These are phyloP conservation scores for Trichophyton mentagrophytes DNA, from an alignment of 2,329 filamentous ascomycete species.

Conservation along the genomic window DNA sequence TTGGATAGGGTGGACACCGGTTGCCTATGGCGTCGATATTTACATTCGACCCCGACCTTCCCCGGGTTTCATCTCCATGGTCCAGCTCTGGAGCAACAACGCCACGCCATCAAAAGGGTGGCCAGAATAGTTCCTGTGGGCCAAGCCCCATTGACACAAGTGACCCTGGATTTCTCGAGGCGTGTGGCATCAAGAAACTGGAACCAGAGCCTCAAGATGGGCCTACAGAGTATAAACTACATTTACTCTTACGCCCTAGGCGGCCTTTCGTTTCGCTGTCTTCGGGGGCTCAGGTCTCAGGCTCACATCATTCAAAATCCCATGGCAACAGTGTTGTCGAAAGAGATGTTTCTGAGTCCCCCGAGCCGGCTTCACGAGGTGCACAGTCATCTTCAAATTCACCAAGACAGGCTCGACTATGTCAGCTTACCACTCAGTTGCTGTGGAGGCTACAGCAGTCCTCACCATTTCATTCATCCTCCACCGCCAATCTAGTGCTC, in stretches of 20 bases:
- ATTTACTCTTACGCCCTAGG: constrained; percentile 68
- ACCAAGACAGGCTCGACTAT: constrained; percentile 67
- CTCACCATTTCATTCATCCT: constrained; percentile 75
- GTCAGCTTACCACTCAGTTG: constrained; percentile 87
- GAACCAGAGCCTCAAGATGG: constrained; percentile 88
- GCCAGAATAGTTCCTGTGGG: constrained; percentile 14
- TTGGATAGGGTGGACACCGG: not conserved
- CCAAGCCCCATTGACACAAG: constrained; percentile 26
- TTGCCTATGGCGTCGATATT: constrained; percentile 78
- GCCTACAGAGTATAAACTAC: constrained; percentile 91
- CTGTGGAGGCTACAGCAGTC: constrained; percentile 93
- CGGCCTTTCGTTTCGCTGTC: constrained; percentile 60
- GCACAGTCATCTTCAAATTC: constrained; percentile 45
- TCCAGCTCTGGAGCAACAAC: constrained; percentile 43
- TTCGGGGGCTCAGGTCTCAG: constrained; percentile 45
- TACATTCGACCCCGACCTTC: constrained; percentile 80
- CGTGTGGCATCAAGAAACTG: constrained; percentile 60
- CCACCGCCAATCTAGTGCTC: constrained; percentile 59
- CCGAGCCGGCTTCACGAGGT: constrained; percentile 25
- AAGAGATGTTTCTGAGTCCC: constrained; percentile 10
- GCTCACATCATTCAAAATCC: constrained; percentile 37
- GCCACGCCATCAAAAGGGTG: constrained; percentile 22
- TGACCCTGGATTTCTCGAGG: constrained; percentile 30
- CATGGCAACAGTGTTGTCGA: constrained; percentile 6
- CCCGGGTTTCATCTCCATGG: constrained; percentile 85